Base-by-base conservation (phyloP, 306 rosid genomes). In the Cucurbita ficifolia region DNA sequence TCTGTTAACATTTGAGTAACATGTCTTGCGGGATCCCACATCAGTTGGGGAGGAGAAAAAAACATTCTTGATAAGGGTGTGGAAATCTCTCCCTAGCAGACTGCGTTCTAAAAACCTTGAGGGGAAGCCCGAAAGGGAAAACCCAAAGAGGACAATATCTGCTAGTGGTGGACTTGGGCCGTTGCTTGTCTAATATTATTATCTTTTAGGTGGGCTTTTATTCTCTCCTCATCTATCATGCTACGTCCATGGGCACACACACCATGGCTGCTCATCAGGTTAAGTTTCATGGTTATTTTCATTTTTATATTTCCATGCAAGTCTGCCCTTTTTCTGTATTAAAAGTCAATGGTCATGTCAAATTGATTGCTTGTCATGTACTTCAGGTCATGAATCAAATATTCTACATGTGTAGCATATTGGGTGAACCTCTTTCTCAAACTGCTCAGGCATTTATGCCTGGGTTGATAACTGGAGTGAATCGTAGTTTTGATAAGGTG, bases 401-500 rank as follows among this genome's bases (percentile, higher is more conserved):
- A 10, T 87, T 84, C 79, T 70, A 73, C 81, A 86, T 83, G 82
- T 88, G 96, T 84, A 86, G 96, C 4, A 93, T 93, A 58, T 93
- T 91, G 96, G 98, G 98, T 54, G 96, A 93, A 76, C 98, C 98
- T 81, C 93, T 93, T 67, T 90, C 96, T 60, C 98, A 93, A 85
- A 88, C 98, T 59, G 98, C 97, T 10, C 96, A 93, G 58, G 80
- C 98, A 45, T 93, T 90, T 88, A 88, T 93, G 93, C 98, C 96
- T 1, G 96, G 86, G 80, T 84, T 88, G 77, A 50, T 93, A 38
- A 78, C 70, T 79, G 98, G 98, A 78, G 86, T 57, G 24, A 79
- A 87, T 50, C 81, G 80, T 53, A 93, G 74, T 81, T 81, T 87
- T 87, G 62, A 81, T 57, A 88, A 93, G 97, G 98, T 93, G 57